Conservation (phyloP, 371 early-diverging fungal genomes). For the Rhizopus microsporus region DNA sequence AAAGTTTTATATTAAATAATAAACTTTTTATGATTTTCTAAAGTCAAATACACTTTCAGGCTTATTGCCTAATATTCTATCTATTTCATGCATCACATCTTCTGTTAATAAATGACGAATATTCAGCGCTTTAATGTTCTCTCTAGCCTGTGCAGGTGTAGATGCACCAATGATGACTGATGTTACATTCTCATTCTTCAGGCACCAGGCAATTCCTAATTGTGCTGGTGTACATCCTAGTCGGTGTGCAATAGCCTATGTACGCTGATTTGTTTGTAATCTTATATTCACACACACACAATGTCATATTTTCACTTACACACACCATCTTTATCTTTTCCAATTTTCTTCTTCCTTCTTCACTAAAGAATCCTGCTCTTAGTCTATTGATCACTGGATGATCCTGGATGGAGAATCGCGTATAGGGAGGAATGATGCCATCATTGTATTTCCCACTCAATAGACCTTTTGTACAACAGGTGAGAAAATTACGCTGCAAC, state of each 20-base stretch:
- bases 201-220: slow-evolving; percentile 83
- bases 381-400: slow-evolving; percentile 66
- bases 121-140: slow-evolving; percentile 70
- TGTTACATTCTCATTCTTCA: slow-evolving; percentile 61
- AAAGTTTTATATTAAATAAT: too few relatives aligned
- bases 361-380: slow-evolving; percentile 59
- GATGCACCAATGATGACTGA: slow-evolving; percentile 75
- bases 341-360: slow-evolving; percentile 59
- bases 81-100: slow-evolving; percentile 68
- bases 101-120: slow-evolving; percentile 65
- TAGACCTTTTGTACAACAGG: slow-evolving; percentile 29
- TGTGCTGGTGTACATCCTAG: slow-evolving; percentile 74
- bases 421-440: slow-evolving; percentile 66
- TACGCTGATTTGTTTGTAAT: neutral
- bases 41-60: slow-evolving; percentile 68
- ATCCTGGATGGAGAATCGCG: slow-evolving; percentile 68
- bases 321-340: slow-evolving; percentile 54
- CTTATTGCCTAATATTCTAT: slow-evolving; percentile 70
- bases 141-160: slow-evolving; percentile 70
- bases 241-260: slow-evolving; percentile 62
- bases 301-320: slow-evolving; percentile 30
- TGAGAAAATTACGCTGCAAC: neutral
- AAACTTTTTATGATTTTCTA: slow-evolving; percentile 45
- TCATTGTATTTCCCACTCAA: slow-evolving; percentile 82
- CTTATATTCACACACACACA: neutral